phyloP scores from a whole-genome alignment of 1,284 basidiomycete species.

The Trichosporon asahii region DNA sequence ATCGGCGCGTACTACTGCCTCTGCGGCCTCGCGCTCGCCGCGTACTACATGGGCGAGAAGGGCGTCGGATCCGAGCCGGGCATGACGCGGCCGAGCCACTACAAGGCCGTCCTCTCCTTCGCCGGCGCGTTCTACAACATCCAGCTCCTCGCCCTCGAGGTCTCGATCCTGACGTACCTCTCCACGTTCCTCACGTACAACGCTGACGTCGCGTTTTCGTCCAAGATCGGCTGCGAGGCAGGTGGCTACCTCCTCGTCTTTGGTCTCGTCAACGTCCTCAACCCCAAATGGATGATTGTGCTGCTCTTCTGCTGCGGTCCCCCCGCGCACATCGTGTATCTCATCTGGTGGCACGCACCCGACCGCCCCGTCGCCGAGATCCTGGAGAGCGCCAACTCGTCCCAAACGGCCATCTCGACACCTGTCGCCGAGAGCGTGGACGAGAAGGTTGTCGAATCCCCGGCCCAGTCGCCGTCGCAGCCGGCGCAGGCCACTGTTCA shows the following conservation, averaged over 20 bases:
- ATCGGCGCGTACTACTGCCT: constrained; percentile 18
- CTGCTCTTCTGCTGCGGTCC: constrained; percentile 20
- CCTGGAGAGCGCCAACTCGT: constrained; percentile 4
- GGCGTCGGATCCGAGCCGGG: constrained; percentile 17
- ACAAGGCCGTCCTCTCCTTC: constrained; percentile 19
- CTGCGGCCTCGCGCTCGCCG: constrained; percentile 18
- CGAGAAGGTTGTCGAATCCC: neutral
- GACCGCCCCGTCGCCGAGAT: constrained; percentile 18
- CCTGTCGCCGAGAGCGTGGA: neutral
- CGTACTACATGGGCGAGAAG: constrained; percentile 16
- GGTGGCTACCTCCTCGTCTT: constrained; percentile 24
- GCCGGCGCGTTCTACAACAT: constrained; percentile 25
- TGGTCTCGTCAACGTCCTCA: constrained; percentile 23
- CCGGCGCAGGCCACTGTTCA: neutral
- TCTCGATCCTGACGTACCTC: constrained; percentile 21
- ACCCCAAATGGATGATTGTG: constrained; percentile 26
- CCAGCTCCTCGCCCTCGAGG: constrained; percentile 25
- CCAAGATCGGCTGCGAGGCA: constrained; percentile 25
- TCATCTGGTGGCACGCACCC: constrained; percentile 20
- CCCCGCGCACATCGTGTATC: constrained; percentile 14
- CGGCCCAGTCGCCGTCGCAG: neutral
- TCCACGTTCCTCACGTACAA: constrained; percentile 23
- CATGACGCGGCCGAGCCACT: constrained; percentile 11
- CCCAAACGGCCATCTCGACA: neutral
- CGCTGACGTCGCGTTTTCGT: constrained; percentile 22